Percentiles rank a stretch among this genome's conserved stretches.
These are phyloP conservation scores for Fusarium sp. DNA, from an alignment of 2,329 filamentous ascomycete species.

Conservation along the genomic window DNA sequence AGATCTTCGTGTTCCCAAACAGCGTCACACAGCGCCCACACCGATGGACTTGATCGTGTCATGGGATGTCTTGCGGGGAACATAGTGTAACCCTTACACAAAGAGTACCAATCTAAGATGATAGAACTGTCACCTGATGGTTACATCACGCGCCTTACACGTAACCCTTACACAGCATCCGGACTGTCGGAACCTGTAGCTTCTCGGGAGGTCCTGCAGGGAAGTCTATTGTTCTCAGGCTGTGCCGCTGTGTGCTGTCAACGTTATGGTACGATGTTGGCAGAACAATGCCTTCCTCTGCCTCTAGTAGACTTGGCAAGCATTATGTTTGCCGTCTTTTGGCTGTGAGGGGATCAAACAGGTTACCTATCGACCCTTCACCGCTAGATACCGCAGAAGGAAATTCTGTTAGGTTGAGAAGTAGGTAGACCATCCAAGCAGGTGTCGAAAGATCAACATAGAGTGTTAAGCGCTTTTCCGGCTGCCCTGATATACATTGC, in stretches of 20 bases:
- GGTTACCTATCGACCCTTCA: background rate
- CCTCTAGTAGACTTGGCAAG: background rate
- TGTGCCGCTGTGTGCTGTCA: background rate
- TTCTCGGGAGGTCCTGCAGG: background rate
- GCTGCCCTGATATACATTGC: background rate
- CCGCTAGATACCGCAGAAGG: too few species aligned
- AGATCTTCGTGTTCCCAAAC: background rate
- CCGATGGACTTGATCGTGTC: background rate
- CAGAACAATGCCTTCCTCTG: background rate
- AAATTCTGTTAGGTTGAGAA: too few species aligned
- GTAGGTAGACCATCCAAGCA: background rate
- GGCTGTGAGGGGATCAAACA: background rate
- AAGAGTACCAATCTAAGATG: too few species aligned
- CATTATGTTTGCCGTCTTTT: background rate
- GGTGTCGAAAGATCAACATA: background rate
- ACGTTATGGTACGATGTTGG: background rate
- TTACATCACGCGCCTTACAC: too few species aligned
- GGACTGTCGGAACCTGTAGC: accelerated
- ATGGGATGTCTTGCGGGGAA: too few species aligned
- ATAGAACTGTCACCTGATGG: too few species aligned
- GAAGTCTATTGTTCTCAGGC: background rate
- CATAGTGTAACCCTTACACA: too few species aligned
- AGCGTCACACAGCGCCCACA: too few species aligned
- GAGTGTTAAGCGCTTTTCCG: background rate
- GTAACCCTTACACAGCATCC: too few species aligned